phyloP scores from a whole-genome alignment of 495 filamentous ascomycete genomes.

The Daldinia bambusicola region DNA sequence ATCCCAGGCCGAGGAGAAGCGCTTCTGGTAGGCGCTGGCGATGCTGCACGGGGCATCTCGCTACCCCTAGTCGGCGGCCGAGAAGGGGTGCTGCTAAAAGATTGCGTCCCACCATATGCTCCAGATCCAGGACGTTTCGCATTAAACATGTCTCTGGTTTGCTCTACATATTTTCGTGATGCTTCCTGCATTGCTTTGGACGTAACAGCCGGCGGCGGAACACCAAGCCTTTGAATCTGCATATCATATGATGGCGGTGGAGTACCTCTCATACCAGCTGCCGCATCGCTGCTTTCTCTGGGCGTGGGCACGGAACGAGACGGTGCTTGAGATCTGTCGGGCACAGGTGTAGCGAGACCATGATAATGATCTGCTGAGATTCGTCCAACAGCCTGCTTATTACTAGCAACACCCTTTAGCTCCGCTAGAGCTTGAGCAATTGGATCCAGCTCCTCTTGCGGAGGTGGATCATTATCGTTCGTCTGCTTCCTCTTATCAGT shows the following conservation, averaged over 20 bases:
- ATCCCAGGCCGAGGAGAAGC: slow-evolving; percentile 63
- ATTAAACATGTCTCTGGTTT: slow-evolving; percentile 82
- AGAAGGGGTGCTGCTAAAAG: slow-evolving; percentile 46
- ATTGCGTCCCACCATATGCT: slow-evolving; percentile 32
- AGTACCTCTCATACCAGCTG: slow-evolving; percentile 69
- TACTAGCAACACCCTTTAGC: slow-evolving; percentile 77
- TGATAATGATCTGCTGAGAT: slow-evolving; percentile 94
- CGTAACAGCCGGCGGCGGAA: slow-evolving; percentile 91
- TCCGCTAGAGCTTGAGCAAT: slow-evolving; percentile 94
- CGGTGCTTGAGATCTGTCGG: slow-evolving; percentile 54
- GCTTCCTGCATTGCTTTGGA: slow-evolving; percentile 93
- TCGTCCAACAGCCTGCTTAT: slow-evolving; percentile 77
- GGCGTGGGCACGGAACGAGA: slow-evolving; percentile 58
- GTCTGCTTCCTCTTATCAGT: slow-evolving; percentile 66
- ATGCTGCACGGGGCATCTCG: slow-evolving; percentile 61
- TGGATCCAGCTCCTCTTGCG: slow-evolving; percentile 69
- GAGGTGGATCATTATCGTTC: slow-evolving; percentile 47
- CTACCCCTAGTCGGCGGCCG: slow-evolving; percentile 59
- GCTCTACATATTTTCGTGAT: slow-evolving; percentile 83
- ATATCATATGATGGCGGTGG: slow-evolving; percentile 89
- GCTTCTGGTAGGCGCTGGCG: slow-evolving; percentile 61
- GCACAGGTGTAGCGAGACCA: slow-evolving; percentile 82
- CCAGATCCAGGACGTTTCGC: slow-evolving; percentile 60
- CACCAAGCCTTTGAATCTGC: slow-evolving; percentile 80
- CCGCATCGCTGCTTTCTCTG: slow-evolving; percentile 57